phyloP scores from a whole-genome alignment of 2,329 filamentous ascomycete species.

The Pyrenochaeta sp. region DNA sequence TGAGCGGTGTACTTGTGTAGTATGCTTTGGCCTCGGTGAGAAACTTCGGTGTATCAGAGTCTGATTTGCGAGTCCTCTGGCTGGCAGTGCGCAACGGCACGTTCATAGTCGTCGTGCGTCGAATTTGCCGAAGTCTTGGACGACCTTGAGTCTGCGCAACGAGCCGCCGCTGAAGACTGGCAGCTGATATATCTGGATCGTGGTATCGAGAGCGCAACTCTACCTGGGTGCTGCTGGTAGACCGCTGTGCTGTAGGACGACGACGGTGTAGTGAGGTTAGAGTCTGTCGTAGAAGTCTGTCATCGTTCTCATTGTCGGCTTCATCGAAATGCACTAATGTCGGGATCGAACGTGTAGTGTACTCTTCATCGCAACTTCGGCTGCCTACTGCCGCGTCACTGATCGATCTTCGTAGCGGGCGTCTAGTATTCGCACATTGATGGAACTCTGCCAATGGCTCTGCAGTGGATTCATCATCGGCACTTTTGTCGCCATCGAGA shows the following conservation, averaged over 20 bases:
- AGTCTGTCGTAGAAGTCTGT: not conserved
- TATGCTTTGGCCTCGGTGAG: slow-evolving; percentile 4
- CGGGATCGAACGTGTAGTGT: not conserved
- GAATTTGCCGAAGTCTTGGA: not conserved
- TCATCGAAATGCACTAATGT: slow-evolving; percentile 1
- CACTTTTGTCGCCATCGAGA: too few species aligned
- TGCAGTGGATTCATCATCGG: not conserved
- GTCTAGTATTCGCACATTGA: not conserved
- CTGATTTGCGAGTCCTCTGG: not conserved
- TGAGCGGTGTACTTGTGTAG: slow-evolving; percentile 21
- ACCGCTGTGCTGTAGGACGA: slow-evolving; percentile 6
- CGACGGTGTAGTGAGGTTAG: not conserved
- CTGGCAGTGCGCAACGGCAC: slow-evolving; percentile 9
- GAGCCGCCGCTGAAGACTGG: slow-evolving; percentile 18
- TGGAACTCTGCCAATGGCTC: not conserved
- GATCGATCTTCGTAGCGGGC: not conserved
- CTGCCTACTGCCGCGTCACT: not conserved
- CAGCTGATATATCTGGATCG: slow-evolving; percentile 14
- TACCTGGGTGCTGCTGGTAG: slow-evolving; percentile 18
- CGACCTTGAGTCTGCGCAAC: slow-evolving; percentile 11
- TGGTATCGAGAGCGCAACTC: slow-evolving; percentile 14
- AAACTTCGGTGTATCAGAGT: slow-evolving; percentile 7
- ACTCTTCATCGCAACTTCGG: not conserved
- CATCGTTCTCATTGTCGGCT: not conserved
- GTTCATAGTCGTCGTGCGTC: slow-evolving; percentile 7